phyloP scores from a whole-genome alignment of 2,329 filamentous ascomycete genomes.

The Delphinella strobiligena region DNA sequence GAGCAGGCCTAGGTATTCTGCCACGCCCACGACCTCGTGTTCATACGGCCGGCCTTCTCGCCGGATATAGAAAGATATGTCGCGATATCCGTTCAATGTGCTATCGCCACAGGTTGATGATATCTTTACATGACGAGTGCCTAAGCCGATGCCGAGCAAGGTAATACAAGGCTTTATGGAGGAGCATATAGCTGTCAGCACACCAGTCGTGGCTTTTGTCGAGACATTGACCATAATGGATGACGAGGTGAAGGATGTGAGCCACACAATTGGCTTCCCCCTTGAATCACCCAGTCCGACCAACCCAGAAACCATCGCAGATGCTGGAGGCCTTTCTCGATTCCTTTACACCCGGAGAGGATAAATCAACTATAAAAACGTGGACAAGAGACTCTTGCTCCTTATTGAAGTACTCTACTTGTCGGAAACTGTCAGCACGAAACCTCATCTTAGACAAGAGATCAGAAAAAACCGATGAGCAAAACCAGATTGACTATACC shows the following conservation, averaged over 20 bases:
- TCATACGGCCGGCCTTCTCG: too few relatives aligned
- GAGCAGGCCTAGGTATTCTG: too few relatives aligned
- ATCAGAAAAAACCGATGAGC: constrained; percentile 5
- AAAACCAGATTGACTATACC: constrained; percentile 23
- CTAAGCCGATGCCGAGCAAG: too few relatives aligned
- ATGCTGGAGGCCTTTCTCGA: constrained; percentile 22
- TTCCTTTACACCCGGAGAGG: constrained; percentile 28
- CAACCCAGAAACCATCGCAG: constrained; percentile 8
- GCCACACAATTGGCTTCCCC: neutral
- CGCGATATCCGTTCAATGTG: too few relatives aligned
- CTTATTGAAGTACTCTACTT: constrained; percentile 31
- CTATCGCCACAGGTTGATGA: too few relatives aligned
- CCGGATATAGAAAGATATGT: too few relatives aligned
- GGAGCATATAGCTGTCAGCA: neutral
- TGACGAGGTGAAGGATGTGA: constrained; percentile 2
- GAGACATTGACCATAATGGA: neutral
- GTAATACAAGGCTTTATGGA: too few relatives aligned
- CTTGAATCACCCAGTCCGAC: neutral
- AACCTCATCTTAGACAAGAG: neutral
- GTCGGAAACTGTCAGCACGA: constrained; percentile 26
- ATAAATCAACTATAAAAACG: constrained; percentile 28
- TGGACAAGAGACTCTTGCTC: constrained; percentile 25
- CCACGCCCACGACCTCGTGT: too few relatives aligned
- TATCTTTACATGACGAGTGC: too few relatives aligned
- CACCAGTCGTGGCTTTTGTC: neutral